These are phyloP conservation scores for Gentiana dahurica DNA, from an alignment of 257 asterid genomes.

Conservation along the genomic window DNA sequence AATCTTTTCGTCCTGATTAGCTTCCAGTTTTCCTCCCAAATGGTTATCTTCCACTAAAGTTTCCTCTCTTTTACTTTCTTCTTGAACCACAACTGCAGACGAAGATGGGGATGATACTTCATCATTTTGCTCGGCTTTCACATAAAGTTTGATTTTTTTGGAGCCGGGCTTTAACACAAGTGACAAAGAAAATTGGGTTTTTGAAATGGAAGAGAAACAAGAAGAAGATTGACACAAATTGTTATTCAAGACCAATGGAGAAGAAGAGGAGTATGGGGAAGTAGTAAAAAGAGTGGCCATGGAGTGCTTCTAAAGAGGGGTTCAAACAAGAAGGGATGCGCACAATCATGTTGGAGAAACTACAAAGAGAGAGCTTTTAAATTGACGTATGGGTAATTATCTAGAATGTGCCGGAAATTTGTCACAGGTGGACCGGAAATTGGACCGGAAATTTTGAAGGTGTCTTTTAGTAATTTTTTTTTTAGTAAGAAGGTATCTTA, in stretches of 20 bases:
- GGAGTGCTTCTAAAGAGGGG: constrained; percentile 1
- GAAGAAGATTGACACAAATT: constrained; percentile 10
- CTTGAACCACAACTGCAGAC: constrained; percentile 38
- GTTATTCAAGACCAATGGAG: constrained; percentile 15
- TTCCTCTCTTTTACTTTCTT: constrained; percentile 28
- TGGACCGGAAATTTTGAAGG: neutral
- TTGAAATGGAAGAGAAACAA: constrained; percentile 14
- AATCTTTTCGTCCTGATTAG: neutral
- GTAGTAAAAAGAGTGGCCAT: constrained; percentile 49
- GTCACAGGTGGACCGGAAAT: constrained; percentile 19
- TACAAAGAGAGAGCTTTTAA: constrained; percentile 7
- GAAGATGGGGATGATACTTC: constrained; percentile 36
- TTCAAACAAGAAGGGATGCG: constrained; percentile 1
- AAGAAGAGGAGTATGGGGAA: constrained; percentile 26
- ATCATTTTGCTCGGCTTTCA: constrained; percentile 37
- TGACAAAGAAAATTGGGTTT: constrained; percentile 13
- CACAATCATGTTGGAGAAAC: constrained; percentile 4
- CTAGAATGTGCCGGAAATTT: constrained; percentile 58
- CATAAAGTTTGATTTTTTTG: constrained; percentile 39
- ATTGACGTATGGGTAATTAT: constrained; percentile 15
- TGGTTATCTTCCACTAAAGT: constrained; percentile 16
- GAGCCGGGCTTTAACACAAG: constrained; percentile 4
- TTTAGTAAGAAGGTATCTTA: neutral
- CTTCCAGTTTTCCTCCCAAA: constrained; percentile 16
- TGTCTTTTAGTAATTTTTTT: neutral